These are phyloP conservation scores for Anthostomella pinea DNA, from an alignment of 2,329 filamentous ascomycete species.

Conservation along the genomic window DNA sequence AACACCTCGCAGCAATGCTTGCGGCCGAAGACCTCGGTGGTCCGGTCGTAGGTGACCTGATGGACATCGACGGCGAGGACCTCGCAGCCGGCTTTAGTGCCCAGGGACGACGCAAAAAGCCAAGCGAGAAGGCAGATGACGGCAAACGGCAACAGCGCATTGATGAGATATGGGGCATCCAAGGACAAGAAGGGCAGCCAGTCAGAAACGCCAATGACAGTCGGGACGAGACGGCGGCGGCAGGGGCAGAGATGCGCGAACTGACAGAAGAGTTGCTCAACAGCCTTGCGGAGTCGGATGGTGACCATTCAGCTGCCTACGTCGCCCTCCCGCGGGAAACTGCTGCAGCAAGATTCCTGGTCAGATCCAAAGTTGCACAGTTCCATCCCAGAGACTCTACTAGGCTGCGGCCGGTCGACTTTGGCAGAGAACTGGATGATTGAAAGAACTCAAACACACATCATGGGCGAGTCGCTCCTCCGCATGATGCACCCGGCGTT, in stretches of 20 bases:
- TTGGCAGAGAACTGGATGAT: slow-evolving; percentile 60
- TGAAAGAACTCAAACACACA: slow-evolving; percentile 24
- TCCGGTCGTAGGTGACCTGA: slow-evolving; percentile 73
- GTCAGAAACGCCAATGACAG: slow-evolving; percentile 27
- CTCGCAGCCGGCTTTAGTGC: slow-evolving; percentile 59
- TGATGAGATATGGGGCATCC: slow-evolving; percentile 60
- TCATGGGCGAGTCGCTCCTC: not conserved
- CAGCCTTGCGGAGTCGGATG: slow-evolving; percentile 51
- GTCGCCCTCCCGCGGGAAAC: slow-evolving; percentile 58
- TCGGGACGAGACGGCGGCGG: slow-evolving; percentile 47
- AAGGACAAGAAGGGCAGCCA: slow-evolving; percentile 23
- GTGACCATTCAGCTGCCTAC: slow-evolving; percentile 55
- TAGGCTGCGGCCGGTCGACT: slow-evolving; percentile 58
- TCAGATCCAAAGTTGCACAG: slow-evolving; percentile 63
- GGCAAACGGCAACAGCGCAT: slow-evolving; percentile 59
- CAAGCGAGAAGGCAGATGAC: slow-evolving; percentile 40
- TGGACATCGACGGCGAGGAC: slow-evolving; percentile 60
- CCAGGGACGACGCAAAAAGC: slow-evolving; percentile 54
- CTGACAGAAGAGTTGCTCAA: slow-evolving; percentile 62
- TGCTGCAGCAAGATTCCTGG: slow-evolving; percentile 61
- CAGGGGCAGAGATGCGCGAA: slow-evolving; percentile 55
- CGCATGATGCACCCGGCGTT: not conserved
- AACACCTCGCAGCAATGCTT: slow-evolving; percentile 69
- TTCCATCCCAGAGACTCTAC: slow-evolving; percentile 64
- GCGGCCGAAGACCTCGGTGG: slow-evolving; percentile 82